A percentile compares a stretch with the other conserved stretches of the same genome.
These are phyloP conservation scores for Saksenaea oblongispora DNA, from an alignment of 371 early-diverging fungal species.

Conservation along the genomic window DNA sequence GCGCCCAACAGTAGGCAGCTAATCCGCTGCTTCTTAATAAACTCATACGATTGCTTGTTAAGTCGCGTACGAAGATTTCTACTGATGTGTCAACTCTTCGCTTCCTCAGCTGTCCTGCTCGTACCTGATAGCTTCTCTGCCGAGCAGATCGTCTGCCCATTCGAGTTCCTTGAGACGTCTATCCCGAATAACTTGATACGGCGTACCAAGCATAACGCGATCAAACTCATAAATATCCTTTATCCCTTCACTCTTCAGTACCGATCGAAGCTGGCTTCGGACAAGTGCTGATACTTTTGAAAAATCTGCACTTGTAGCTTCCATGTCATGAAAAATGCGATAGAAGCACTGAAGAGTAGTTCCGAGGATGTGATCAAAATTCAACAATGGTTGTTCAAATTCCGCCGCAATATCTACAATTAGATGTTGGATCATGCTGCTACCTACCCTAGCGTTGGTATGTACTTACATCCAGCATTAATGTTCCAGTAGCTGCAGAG, in stretches of 20 bases:
- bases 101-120: background rate
- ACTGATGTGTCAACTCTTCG: background rate
- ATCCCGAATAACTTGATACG: constrained; percentile 65
- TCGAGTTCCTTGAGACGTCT: constrained; percentile 71
- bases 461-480: constrained; percentile 59
- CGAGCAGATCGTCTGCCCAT: constrained; percentile 68
- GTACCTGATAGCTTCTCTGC: constrained; percentile 66
- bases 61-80: constrained; percentile 66
- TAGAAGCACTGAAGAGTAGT: constrained; percentile 61
- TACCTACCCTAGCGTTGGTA: background rate
- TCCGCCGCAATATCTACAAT: constrained; percentile 50
- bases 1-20: constrained; percentile 68
- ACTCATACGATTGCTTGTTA: constrained; percentile 69
- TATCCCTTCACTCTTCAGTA: constrained; percentile 40
- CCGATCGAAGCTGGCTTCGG: constrained; percentile 52
- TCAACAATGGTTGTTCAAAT: constrained; percentile 66
- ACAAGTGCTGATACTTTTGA: constrained; percentile 61
- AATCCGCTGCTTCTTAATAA: constrained; percentile 72
- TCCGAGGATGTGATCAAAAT: constrained; percentile 60
- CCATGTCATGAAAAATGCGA: constrained; percentile 70
- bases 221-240: constrained; percentile 57
- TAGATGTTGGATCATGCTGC: background rate
- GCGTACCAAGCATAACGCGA: constrained; percentile 63
- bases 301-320: constrained; percentile 62
- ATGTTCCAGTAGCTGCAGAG: constrained; percentile 75